Percentiles rank a stretch among this genome's conserved stretches.
These are phyloP conservation scores for Thraustochytrium sp. DNA, from an alignment of 352 stramenopile species.

Conservation along the genomic window DNA sequence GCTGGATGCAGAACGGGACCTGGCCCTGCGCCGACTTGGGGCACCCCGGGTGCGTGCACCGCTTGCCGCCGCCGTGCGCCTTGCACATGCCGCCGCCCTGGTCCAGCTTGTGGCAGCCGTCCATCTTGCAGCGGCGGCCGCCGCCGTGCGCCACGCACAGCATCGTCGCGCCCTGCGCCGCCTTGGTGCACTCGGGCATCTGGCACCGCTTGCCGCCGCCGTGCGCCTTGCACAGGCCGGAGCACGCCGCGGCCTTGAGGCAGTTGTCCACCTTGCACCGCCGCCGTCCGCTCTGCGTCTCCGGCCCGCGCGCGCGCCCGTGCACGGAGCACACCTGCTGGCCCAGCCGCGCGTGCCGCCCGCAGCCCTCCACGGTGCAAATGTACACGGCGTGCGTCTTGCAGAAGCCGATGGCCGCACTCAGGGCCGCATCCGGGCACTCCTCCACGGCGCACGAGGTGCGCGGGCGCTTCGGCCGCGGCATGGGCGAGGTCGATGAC, in stretches of 20 bases:
- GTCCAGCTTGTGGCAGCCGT: constrained; percentile 74
- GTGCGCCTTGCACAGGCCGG: constrained; percentile 68
- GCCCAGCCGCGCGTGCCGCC: background rate
- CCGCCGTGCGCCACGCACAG: constrained; percentile 79
- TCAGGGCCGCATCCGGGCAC: background rate
- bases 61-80: constrained; percentile 68
- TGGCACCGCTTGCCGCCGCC: constrained; percentile 62
- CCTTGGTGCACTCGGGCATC: constrained; percentile 65
- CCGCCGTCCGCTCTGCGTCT: background rate
- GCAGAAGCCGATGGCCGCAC: background rate
- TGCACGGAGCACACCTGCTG: background rate
- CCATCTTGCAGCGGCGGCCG: constrained; percentile 68
- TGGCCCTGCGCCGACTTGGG: constrained; percentile 72
- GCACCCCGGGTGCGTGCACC: constrained; percentile 69
- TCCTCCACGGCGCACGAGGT: background rate
- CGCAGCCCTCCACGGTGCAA: background rate
- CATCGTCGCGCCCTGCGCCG: constrained; percentile 68
- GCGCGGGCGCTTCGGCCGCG: background rate
- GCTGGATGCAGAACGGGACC: constrained; percentile 71
- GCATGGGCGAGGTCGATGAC: background rate
- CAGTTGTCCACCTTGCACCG: constrained; percentile 56
- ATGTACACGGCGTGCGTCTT: background rate
- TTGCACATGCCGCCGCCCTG: constrained; percentile 75
- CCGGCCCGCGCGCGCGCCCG: background rate
- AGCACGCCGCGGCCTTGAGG: constrained; percentile 70